These are phyloP conservation scores for Syncephalastrum monosporum DNA, from an alignment of 371 early-diverging fungal species.

Conservation along the genomic window DNA sequence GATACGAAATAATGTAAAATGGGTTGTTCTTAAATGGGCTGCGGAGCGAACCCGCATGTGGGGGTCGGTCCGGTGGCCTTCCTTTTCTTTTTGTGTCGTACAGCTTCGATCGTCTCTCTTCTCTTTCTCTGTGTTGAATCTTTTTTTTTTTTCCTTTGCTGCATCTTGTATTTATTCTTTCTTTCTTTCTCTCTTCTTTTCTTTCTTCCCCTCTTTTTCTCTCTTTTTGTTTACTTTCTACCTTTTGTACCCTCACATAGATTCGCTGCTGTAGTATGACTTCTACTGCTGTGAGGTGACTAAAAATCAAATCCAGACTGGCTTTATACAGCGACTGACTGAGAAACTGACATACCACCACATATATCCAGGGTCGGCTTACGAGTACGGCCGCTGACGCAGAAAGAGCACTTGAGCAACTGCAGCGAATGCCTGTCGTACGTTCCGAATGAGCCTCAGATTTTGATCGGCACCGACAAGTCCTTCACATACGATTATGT, in stretches of 20 bases:
- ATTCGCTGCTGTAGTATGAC: conserved; percentile 10
- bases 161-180: conserved; percentile 1
- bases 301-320: neutral
- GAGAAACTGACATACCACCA: neutral
- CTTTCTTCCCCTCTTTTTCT: conserved; percentile 5
- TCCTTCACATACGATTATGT: conserved; percentile 88
- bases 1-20: too few relatives aligned
- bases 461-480: conserved; percentile 63
- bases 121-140: too few relatives aligned
- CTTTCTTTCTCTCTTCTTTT: conserved; percentile 6
- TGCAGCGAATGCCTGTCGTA: conserved; percentile 69
- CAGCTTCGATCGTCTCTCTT: too few relatives aligned
- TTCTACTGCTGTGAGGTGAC: conserved; percentile 38
- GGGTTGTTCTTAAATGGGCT: too few relatives aligned
- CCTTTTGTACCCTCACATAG: conserved; percentile 6
- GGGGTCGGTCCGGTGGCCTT: too few relatives aligned
- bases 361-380: conserved; percentile 62
- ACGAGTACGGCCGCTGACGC: conserved; percentile 76
- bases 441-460: conserved; percentile 61
- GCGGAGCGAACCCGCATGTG: too few relatives aligned
- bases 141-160: too few relatives aligned
- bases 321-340: neutral
- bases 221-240: conserved; percentile 8
- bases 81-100: too few relatives aligned
- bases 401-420: conserved; percentile 72